Evolutionary conservation across 805 yeast species (phyloP).

Genomic region (Candida cerambycidarum): DNA sequence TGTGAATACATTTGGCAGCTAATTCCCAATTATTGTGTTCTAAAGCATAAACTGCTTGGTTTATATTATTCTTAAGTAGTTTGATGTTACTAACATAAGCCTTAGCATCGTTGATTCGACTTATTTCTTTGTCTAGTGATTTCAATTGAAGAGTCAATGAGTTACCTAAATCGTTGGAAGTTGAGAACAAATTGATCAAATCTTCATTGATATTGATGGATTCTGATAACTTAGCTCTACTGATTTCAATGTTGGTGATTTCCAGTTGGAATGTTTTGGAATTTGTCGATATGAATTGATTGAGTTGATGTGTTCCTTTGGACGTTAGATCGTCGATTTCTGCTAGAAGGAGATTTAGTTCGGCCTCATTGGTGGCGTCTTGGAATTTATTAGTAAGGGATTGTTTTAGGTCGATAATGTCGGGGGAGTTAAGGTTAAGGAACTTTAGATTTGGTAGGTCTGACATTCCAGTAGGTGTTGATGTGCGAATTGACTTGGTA

Average conservation of each 20-base stretch:
- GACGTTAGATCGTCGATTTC: slow-evolving; percentile 27
- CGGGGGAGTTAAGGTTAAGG: background rate
- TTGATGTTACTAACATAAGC: slow-evolving; percentile 66
- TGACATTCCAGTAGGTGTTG: too few species aligned
- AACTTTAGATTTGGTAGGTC: slow-evolving; percentile 4
- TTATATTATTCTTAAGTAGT: slow-evolving; percentile 61
- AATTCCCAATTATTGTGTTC: slow-evolving; percentile 66
- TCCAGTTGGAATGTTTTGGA: slow-evolving; percentile 34
- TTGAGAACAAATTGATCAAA: slow-evolving; percentile 51
- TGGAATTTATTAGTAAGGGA: slow-evolving; percentile 5
- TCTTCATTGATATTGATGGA: slow-evolving; percentile 58
- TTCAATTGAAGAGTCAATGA: slow-evolving; percentile 69
- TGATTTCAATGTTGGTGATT: slow-evolving; percentile 53
- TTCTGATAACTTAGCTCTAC: slow-evolving; percentile 62
- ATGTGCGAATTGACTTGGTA: too few species aligned
- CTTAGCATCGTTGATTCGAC: slow-evolving; percentile 59
- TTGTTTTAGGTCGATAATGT: background rate
- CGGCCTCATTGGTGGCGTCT: slow-evolving; percentile 26
- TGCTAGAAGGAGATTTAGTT: slow-evolving; percentile 25
- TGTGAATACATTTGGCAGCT: slow-evolving; percentile 70
- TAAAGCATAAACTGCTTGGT: slow-evolving; percentile 66
- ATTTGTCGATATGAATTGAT: slow-evolving; percentile 23
- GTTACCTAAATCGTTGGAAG: slow-evolving; percentile 65
- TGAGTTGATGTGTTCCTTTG: slow-evolving; percentile 26
- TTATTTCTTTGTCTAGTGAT: slow-evolving; percentile 66